A percentile compares a stretch with the other conserved stretches of the same genome.
These are phyloP conservation scores for Rubia yunnanensis DNA, from an alignment of 257 asterid genomes.

Conservation along the genomic window DNA sequence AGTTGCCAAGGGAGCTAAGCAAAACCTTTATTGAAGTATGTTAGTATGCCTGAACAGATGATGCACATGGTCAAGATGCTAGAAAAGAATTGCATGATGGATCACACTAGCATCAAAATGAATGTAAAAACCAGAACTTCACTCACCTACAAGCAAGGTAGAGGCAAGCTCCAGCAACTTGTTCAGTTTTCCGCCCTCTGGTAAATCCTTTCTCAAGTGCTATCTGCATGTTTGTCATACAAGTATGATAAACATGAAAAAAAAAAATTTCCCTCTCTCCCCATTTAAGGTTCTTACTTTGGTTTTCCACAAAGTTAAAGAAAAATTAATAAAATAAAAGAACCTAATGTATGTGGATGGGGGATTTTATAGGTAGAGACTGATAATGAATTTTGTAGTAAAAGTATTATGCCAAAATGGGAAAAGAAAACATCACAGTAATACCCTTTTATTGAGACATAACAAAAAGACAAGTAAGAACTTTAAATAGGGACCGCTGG, in stretches of 20 bases:
- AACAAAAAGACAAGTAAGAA: background rate
- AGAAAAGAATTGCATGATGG: background rate
- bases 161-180: conserved; percentile 82
- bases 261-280: background rate
- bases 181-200: conserved; percentile 85
- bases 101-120: background rate
- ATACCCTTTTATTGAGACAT: background rate
- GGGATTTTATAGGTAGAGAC: background rate
- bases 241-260: background rate
- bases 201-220: conserved; percentile 71
- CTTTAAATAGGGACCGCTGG: background rate
- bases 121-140: background rate
- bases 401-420: background rate
- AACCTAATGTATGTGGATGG: too few relatives aligned
- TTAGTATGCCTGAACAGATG: background rate
- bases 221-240: conserved; percentile 33
- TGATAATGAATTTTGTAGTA: background rate
- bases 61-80: background rate
- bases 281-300: background rate
- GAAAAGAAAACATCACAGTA: background rate
- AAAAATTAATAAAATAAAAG: too few relatives aligned
- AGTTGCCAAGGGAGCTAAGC: background rate
- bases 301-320: background rate
- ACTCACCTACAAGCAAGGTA: conserved; percentile 72
- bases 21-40: background rate